Conservation (phyloP, 1,284 basidiomycete species). For the Puccinia hordei region DNA sequence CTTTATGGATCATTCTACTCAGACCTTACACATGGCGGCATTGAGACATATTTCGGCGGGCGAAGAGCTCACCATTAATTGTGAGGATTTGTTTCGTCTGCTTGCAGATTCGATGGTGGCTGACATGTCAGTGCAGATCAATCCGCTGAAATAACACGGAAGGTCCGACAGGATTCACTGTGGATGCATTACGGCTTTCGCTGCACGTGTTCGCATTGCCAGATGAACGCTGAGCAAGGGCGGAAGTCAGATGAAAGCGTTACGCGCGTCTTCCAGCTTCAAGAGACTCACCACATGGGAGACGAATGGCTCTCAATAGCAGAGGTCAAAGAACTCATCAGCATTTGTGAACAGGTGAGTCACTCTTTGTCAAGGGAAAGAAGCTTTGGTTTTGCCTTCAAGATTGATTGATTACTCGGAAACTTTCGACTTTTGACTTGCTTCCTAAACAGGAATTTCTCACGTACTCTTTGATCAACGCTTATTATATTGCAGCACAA, state of each 20-base stretch:
- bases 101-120: background rate
- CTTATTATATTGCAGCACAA: slow-evolving; percentile 22
- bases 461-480: background rate
- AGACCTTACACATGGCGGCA: slow-evolving; percentile 32
- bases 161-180: background rate
- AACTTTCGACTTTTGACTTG: background rate
- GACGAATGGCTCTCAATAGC: slow-evolving; percentile 3
- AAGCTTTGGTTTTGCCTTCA: background rate
- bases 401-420: background rate
- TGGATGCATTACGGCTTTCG: slow-evolving; percentile 13
- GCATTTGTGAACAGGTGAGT: background rate
- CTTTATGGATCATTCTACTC: background rate
- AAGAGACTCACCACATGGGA: slow-evolving; percentile 10
- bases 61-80: slow-evolving; percentile 37
- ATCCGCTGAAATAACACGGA: background rate
- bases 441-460: slow-evolving; percentile 12
- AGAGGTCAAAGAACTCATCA: slow-evolving; percentile 5
- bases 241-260: slow-evolving; percentile 9
- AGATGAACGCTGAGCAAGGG: background rate
- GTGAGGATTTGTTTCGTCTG: background rate
- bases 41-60: slow-evolving; percentile 28
- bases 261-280: background rate
- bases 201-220: slow-evolving; percentile 37
- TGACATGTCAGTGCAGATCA: background rate
- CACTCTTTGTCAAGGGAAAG: background rate